Evolutionary conservation across 768 basidiomycete species (phyloP).

Genomic region (Lactifluus subvellereus): DNA sequence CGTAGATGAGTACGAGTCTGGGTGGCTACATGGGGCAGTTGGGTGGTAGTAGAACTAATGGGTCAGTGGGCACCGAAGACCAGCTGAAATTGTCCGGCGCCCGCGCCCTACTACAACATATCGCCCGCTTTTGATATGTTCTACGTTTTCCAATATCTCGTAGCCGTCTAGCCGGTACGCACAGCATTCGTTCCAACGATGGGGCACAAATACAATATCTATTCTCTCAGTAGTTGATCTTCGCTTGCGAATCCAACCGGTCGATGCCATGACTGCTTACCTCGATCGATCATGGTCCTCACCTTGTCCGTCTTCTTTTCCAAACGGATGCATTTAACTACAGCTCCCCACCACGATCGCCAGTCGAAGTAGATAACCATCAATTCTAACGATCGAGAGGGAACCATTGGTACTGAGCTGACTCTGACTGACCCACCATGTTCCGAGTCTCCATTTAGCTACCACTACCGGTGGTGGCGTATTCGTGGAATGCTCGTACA

Average conservation of each 20-base stretch:
- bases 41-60: not conserved
- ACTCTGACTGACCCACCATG: not conserved
- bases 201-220: not conserved
- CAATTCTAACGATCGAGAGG: not conserved
- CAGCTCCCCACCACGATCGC: not conserved
- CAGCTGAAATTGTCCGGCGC: not conserved
- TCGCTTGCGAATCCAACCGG: not conserved
- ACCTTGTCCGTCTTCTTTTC: not conserved
- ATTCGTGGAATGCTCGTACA: not conserved
- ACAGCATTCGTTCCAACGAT: not conserved
- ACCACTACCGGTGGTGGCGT: not conserved
- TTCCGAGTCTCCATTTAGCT: slow-evolving; percentile 7
- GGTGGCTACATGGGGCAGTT: not conserved
- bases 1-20: not conserved
- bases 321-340: not conserved
- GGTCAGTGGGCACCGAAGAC: not conserved
- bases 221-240: not conserved
- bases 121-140: not conserved
- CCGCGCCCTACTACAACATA: not conserved
- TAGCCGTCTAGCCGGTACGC: not conserved
- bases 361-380: not conserved
- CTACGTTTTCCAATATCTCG: not conserved
- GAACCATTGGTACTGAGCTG: not conserved
- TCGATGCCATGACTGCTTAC: not conserved
- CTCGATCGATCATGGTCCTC: not conserved